A percentile compares a stretch with the other conserved stretches of the same genome.
Conservation (phyloP, 306 rosid species). For the Cercis canadensis region DNA sequence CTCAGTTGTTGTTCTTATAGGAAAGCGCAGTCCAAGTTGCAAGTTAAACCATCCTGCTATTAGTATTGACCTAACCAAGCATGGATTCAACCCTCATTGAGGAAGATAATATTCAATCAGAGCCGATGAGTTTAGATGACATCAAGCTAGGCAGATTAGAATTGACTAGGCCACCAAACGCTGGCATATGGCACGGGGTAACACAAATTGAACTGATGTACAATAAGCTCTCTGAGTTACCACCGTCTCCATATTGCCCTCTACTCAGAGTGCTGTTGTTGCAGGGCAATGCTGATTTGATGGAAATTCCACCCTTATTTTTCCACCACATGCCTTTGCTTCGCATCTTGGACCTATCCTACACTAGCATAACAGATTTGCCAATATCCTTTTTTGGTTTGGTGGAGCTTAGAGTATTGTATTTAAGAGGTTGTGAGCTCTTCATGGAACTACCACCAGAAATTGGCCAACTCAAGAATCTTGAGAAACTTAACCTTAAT, state of each 20-base stretch:
- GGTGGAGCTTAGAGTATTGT: not conserved
- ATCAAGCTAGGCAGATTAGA: not conserved
- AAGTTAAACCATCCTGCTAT: too few species aligned
- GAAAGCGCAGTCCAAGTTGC: too few species aligned
- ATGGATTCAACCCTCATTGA: too few species aligned
- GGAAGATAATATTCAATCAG: too few species aligned
- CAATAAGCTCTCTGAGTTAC: conserved; percentile 2
- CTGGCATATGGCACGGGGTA: not conserved
- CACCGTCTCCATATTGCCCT: not conserved
- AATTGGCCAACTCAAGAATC: not conserved
- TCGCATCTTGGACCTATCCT: not conserved
- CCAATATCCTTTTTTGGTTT: not conserved
- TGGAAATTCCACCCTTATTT: conserved; percentile 8
- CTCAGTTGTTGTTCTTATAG: too few species aligned
- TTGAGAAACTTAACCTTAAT: conserved; percentile 23
- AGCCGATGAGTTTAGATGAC: too few species aligned
- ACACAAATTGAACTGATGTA: not conserved
- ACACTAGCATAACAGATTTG: not conserved
- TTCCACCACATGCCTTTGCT: conserved; percentile 10
- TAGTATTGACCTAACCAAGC: too few species aligned
- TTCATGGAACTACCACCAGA: conserved; percentile 8
- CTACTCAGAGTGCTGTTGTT: not conserved
- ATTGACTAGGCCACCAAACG: not conserved
- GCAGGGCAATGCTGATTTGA: conserved; percentile 4
- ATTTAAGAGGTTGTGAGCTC: conserved; percentile 15